Conservation (phyloP, 1,284 basidiomycete species). For the Leccinum fallax region DNA sequence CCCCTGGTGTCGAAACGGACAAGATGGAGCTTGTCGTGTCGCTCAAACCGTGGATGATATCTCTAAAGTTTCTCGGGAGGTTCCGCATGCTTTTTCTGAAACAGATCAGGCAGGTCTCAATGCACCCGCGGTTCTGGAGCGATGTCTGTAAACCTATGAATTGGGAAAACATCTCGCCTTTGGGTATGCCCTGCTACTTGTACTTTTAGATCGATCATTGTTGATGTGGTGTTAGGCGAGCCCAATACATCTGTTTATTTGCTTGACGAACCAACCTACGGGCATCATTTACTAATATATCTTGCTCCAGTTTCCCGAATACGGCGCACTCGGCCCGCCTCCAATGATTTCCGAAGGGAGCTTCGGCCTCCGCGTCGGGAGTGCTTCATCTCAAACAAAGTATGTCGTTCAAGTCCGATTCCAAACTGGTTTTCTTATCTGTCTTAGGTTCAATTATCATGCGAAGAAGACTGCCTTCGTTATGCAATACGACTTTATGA, state of each 20-base stretch:
- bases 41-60: slow-evolving; percentile 94
- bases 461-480: no score
- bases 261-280: slow-evolving; percentile 58
- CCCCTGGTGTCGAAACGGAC: slow-evolving; percentile 80
- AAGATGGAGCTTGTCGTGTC: slow-evolving; percentile 83
- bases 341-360: no score
- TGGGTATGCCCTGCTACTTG: slow-evolving; percentile 42
- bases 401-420: no score
- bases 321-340: no score
- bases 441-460: no score
- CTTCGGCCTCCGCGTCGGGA: slow-evolving; percentile 26
- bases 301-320: no score
- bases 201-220: neutral
- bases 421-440: no score
- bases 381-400: slow-evolving; percentile 27
- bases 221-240: slow-evolving; percentile 51
- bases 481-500: no score
- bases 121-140: slow-evolving; percentile 93
- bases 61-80: slow-evolving; percentile 91
- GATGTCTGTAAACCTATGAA: slow-evolving; percentile 97
- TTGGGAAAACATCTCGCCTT: slow-evolving; percentile 54
- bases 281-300: no score
- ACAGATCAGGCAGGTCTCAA: slow-evolving; percentile 91
- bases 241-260: slow-evolving; percentile 84
- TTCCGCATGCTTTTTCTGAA: slow-evolving; percentile 92